These are phyloP conservation scores for Monilinia polystroma DNA, from an alignment of 2,329 filamentous ascomycete species.

Conservation along the genomic window DNA sequence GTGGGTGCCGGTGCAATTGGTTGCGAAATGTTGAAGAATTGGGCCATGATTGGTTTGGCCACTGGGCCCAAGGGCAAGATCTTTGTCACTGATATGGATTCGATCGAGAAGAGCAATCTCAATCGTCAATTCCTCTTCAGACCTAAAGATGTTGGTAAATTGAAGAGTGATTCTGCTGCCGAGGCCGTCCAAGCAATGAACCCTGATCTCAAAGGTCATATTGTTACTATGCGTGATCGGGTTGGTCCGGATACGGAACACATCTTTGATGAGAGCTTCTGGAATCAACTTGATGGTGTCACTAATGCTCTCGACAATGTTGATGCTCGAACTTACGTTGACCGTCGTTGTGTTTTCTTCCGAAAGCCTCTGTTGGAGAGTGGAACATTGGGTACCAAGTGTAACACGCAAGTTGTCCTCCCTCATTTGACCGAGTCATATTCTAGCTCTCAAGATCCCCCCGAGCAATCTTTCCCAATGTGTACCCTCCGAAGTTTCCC, in stretches of 20 bases:
- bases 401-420: conserved; percentile 94
- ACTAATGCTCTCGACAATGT: conserved; percentile 98
- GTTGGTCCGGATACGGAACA: conserved; percentile 91
- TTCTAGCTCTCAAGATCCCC: conserved; percentile 93
- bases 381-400: conserved; percentile 97
- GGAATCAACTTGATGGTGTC: conserved; percentile 81
- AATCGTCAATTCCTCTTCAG: conserved; percentile 98
- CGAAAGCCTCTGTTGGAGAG: conserved; percentile 94
- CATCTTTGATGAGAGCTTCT: conserved; percentile 92
- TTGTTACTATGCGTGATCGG: conserved; percentile 80
- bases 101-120: conserved; percentile 97
- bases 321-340: conserved; percentile 93
- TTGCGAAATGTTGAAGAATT: conserved; percentile 99
- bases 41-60: conserved; percentile 96
- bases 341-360: conserved; percentile 97
- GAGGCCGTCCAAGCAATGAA: conserved; percentile 94
- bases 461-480: conserved; percentile 99
- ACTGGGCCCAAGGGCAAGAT: conserved; percentile 87
- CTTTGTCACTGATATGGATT: conserved; percentile 94
- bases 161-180: conserved; percentile 95
- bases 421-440: conserved; percentile 94
- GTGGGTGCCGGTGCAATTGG: conserved; percentile 97
- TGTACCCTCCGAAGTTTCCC: conserved; percentile 96
- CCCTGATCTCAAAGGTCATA: conserved; percentile 83
- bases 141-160: conserved; percentile 84